A percentile compares a stretch with the other conserved stretches of the same genome.
phyloP scores from a whole-genome alignment of 2,329 filamentous ascomycete genomes.

The Polychaeton citri region DNA sequence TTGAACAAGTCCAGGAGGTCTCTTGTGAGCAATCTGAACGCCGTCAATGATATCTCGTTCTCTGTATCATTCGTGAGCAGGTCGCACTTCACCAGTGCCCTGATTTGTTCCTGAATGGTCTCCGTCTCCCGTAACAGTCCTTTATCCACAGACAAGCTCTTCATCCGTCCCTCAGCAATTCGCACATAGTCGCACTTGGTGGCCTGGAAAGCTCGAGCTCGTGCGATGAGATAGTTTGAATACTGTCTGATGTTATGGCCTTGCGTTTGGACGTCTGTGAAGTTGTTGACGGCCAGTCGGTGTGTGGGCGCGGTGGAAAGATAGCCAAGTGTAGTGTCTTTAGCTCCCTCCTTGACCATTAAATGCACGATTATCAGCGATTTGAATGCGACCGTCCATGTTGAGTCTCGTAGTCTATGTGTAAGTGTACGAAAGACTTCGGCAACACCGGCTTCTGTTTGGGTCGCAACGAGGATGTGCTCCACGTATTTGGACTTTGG shows the following conservation, averaged over 20 bases:
- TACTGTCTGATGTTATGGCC: slow-evolving; percentile 91
- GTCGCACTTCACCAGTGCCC: slow-evolving; percentile 76
- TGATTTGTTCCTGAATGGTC: slow-evolving; percentile 75
- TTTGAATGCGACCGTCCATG: slow-evolving; percentile 99
- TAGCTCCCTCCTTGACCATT: slow-evolving; percentile 92
- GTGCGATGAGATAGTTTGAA: slow-evolving; percentile 69
- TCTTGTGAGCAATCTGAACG: slow-evolving; percentile 80
- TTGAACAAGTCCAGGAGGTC: slow-evolving; percentile 86
- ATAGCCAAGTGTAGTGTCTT: slow-evolving; percentile 75
- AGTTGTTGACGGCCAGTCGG: slow-evolving; percentile 74
- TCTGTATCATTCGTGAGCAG: slow-evolving; percentile 78
- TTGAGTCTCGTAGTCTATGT: slow-evolving; percentile 79
- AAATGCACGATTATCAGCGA: slow-evolving; percentile 87
- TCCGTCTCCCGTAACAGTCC: slow-evolving; percentile 86
- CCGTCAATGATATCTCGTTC: slow-evolving; percentile 91
- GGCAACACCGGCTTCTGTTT: slow-evolving; percentile 84
- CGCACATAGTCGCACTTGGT: slow-evolving; percentile 86
- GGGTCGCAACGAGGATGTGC: slow-evolving; percentile 88
- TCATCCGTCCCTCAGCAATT: slow-evolving; percentile 66
- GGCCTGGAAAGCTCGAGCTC: slow-evolving; percentile 68
- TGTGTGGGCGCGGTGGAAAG: slow-evolving; percentile 65
- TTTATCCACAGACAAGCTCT: slow-evolving; percentile 79
- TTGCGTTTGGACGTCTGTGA: slow-evolving; percentile 90
- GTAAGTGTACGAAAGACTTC: slow-evolving; percentile 92
- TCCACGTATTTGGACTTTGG: slow-evolving; percentile 99